A percentile compares a stretch with the other conserved stretches of the same genome.
These are phyloP conservation scores for Leccinum rimulosum DNA, from an alignment of 768 basidiomycete genomes.

Conservation along the genomic window DNA sequence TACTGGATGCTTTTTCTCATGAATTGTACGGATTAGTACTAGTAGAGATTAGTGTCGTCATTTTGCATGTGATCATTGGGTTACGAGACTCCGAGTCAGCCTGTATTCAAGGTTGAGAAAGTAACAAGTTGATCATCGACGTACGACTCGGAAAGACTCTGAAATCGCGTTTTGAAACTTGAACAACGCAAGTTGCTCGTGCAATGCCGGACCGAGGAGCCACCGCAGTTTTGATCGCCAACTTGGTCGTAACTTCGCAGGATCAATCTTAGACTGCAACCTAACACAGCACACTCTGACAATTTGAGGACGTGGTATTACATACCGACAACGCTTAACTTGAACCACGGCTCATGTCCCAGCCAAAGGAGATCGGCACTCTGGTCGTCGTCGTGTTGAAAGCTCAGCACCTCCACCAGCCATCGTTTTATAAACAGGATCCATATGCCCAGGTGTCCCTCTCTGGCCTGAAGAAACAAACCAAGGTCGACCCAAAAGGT, in stretches of 20 bases:
- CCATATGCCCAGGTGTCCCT: constrained; percentile 72
- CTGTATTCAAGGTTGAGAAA: too few species aligned
- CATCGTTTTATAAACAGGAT: constrained; percentile 88
- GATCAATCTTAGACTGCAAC: not conserved
- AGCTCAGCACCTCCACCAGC: constrained; percentile 81
- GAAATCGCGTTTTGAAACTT: too few species aligned
- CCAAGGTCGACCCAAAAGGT: constrained; percentile 74
- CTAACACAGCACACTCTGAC: not conserved
- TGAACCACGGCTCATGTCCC: constrained; percentile 18
- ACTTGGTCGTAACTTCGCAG: not conserved
- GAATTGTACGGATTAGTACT: too few species aligned
- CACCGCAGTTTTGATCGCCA: too few species aligned
- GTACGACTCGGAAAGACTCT: too few species aligned
- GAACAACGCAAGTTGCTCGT: too few species aligned
- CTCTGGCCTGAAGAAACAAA: constrained; percentile 61
- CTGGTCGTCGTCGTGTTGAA: constrained; percentile 84
- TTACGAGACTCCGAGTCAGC: too few species aligned
- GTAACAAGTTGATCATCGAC: too few species aligned
- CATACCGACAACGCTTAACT: not conserved
- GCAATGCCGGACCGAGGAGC: too few species aligned
- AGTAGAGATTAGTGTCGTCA: too few species aligned
- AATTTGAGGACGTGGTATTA: not conserved
- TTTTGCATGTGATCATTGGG: too few species aligned
- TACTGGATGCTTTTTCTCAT: too few species aligned
- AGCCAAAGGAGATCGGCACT: constrained; percentile 63